Base-by-base conservation (phyloP, 2,329 filamentous ascomycete species). In the Fusarium pseudograminearum region DNA sequence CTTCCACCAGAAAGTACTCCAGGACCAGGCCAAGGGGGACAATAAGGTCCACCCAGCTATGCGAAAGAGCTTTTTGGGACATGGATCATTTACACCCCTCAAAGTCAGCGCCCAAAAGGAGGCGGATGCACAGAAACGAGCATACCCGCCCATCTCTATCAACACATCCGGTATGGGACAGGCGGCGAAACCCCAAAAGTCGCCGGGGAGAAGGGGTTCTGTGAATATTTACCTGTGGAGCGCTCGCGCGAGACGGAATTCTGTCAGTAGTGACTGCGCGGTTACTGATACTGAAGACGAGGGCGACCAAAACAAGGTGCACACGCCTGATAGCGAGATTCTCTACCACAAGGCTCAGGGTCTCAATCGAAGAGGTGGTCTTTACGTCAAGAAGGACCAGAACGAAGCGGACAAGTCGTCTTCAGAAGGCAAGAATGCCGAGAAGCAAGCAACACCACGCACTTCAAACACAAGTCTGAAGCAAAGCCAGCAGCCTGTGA, bases 141-240 rank as follows among this genome's bases (percentile, higher is more conserved):
- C 76, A 2, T 81, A 81, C 34, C 80, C 80, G 2, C 80, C 80
- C 10, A 81, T 80, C 48, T 77, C 80, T 2, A 75, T 78, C 28
- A 75, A 77, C n/a, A 77, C 73, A 7, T 56, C 69, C 4, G 67
- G 74, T 0, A 77, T 75, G 48, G 71, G 73, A 8, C 75, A 76
- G n/a, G 70, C 73, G 2, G 57, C 75, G 11, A 63, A 76, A 9
- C 74, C 76, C 1, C 73, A 77, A 3, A 74, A 76, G 15, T 70
- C 76, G 2, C 72, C 77, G 1, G 57, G 74, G 1, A 61, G 76
- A 20, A 76, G 78, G 7, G 79, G 79, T 4, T 70, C 76, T 5
- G 70, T 75, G 50, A 79, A 76, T 26, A 77, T 81, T 8, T 75
- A 75, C 46, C 53, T 75, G 0, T 75, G 73, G 73, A 75, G 73